Conservation (phyloP, 2,329 filamentous ascomycete genomes). For the Thielaviopsis euricoi region DNA sequence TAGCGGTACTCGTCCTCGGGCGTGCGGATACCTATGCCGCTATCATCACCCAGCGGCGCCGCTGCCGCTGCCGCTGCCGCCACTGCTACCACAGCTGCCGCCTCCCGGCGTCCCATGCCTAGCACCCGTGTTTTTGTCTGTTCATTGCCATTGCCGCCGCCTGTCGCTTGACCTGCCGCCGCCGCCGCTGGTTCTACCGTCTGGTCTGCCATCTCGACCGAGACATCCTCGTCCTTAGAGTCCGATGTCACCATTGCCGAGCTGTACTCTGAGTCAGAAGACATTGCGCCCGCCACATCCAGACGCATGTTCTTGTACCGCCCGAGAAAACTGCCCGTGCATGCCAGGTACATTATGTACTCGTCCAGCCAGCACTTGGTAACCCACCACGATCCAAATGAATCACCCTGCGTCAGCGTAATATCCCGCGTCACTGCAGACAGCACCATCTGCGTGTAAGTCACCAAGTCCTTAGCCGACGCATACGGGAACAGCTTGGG, state of each 20-base stretch:
- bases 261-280: not conserved
- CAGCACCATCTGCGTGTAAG: slow-evolving; percentile 59
- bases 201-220: not conserved
- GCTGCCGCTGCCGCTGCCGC: slow-evolving; percentile 2
- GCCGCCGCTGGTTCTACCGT: not conserved
- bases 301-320: slow-evolving; percentile 27
- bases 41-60: slow-evolving; percentile 42
- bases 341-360: slow-evolving; percentile 78
- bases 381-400: slow-evolving; percentile 87
- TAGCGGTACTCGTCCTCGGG: slow-evolving; percentile 44
- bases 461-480: slow-evolving; percentile 54
- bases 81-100: slow-evolving; percentile 29
- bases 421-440: slow-evolving; percentile 68
- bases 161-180: too few species aligned
- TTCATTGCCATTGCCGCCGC: too few species aligned
- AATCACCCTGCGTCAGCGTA: slow-evolving; percentile 60
- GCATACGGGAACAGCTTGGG: slow-evolving; percentile 59
- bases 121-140: not conserved
- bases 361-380: slow-evolving; percentile 93
- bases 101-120: slow-evolving; percentile 17
- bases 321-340: slow-evolving; percentile 75
- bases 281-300: too few species aligned
- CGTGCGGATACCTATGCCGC: slow-evolving; percentile 55
- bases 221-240: not conserved
- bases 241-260: not conserved